phyloP scores from a whole-genome alignment of 345 rosid species.

The Pugionium dolabratum region DNA sequence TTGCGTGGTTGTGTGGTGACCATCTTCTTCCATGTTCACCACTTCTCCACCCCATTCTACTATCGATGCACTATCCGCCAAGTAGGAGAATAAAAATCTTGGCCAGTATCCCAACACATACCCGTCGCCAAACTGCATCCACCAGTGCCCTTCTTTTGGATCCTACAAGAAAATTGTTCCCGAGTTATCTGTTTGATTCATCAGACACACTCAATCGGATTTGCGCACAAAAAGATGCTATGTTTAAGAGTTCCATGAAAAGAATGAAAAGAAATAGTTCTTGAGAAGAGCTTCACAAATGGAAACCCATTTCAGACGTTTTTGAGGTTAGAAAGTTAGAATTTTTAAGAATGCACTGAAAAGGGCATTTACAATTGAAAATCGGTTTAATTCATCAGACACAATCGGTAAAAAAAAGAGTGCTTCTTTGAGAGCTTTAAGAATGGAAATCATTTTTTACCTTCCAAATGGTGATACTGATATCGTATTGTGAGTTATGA shows the following conservation, averaged over 20 bases:
- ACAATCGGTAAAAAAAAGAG: not conserved
- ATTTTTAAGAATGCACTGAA: too few species aligned
- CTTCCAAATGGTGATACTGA: slow-evolving; percentile 73
- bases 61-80: slow-evolving; percentile 67
- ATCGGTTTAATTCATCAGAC: not conserved
- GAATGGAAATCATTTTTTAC: slow-evolving; percentile 30
- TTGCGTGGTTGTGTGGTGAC: slow-evolving; percentile 63
- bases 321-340: too few species aligned
- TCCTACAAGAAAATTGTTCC: slow-evolving; percentile 45
- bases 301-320: too few species aligned
- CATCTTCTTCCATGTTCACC: slow-evolving; percentile 59
- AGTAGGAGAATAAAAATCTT: slow-evolving; percentile 59
- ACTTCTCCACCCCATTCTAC: slow-evolving; percentile 82
- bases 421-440: not conserved
- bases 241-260: not conserved
- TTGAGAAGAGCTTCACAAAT: too few species aligned
- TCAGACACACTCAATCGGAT: not conserved
- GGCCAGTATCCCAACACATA: slow-evolving; percentile 73
- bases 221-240: not conserved
- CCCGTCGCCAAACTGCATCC: slow-evolving; percentile 70
- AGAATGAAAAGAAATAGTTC: not conserved
- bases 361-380: not conserved
- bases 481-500: slow-evolving; percentile 60
- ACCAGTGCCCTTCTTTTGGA: slow-evolving; percentile 73
- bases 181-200: not conserved